A percentile compares a stretch with the other conserved stretches of the same genome.
Evolutionary conservation across 2,329 filamentous ascomycete genomes (phyloP).

Genomic region (Neonectria hederae): DNA sequence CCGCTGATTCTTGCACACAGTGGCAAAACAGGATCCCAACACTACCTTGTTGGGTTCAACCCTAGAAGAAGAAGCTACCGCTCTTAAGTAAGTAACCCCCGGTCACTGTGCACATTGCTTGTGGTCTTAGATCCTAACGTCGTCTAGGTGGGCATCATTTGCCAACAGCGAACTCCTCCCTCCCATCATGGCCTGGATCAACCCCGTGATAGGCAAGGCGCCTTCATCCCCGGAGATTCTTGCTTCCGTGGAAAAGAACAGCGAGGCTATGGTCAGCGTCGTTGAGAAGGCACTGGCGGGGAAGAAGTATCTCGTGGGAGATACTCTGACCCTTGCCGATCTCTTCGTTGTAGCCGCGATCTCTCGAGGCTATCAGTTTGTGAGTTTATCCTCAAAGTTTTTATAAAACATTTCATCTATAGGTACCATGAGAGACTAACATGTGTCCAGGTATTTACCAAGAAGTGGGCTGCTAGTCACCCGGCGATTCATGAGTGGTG

Average conservation of each 20-base stretch:
- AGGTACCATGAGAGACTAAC: too few relatives aligned
- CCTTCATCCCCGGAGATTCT: slow-evolving; percentile 19
- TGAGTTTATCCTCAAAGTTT: too few relatives aligned
- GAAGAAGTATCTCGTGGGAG: slow-evolving; percentile 16
- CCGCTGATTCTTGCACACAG: background rate
- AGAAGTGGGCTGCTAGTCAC: slow-evolving; percentile 18
- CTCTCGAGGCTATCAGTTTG: slow-evolving; percentile 20
- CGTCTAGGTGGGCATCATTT: slow-evolving; percentile 20
- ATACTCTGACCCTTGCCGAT: slow-evolving; percentile 20
- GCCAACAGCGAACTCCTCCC: slow-evolving; percentile 20
- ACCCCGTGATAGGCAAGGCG: slow-evolving; percentile 20
- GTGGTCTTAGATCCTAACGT: background rate
- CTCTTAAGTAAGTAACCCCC: slow-evolving; percentile 7
- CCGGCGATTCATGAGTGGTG: slow-evolving; percentile 23
- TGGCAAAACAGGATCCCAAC: slow-evolving; percentile 25
- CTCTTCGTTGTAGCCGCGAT: slow-evolving; percentile 22
- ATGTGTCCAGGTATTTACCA: slow-evolving; percentile 15
- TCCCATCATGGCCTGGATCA: slow-evolving; percentile 26
- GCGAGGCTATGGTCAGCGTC: slow-evolving; percentile 19
- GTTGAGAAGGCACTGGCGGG: slow-evolving; percentile 19
- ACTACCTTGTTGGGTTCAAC: slow-evolving; percentile 16
- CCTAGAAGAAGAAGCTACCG: slow-evolving; percentile 20
- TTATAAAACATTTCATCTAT: too few relatives aligned
- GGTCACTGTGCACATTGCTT: background rate
- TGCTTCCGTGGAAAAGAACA: slow-evolving; percentile 16